Conservation (phyloP, 352 stramenopile genomes). For the Phytophthora macrochlamydospora region DNA sequence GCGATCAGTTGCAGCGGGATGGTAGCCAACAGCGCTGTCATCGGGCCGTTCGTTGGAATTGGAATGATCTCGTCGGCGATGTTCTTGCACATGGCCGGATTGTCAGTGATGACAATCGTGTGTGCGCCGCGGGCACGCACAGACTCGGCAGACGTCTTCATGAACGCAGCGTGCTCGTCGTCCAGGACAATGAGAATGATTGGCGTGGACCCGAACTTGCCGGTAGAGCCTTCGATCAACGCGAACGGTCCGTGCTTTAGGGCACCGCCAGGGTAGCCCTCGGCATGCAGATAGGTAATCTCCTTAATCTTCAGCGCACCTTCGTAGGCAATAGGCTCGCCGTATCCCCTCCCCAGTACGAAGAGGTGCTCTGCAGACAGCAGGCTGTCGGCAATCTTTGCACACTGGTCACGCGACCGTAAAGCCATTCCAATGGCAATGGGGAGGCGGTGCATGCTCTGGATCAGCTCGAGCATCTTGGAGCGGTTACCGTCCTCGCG, state of each 20-base stretch:
- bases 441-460: slow-evolving; percentile 95
- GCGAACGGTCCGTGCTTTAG: slow-evolving; percentile 99
- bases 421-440: slow-evolving; percentile 98
- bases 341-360: slow-evolving; percentile 94
- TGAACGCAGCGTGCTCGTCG: slow-evolving; percentile 96
- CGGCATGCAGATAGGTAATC: slow-evolving; percentile 98
- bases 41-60: slow-evolving; percentile 96
- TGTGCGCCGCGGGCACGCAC: slow-evolving; percentile 96
- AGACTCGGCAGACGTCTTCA: slow-evolving; percentile 95
- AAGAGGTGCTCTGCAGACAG: slow-evolving; percentile 94
- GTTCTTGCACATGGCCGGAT: slow-evolving; percentile 91
- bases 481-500: slow-evolving; percentile 75
- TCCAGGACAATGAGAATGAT: slow-evolving; percentile 98
- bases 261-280: slow-evolving; percentile 97
- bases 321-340: slow-evolving; percentile 95
- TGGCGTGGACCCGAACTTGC: slow-evolving; percentile 95
- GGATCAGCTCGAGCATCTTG: slow-evolving; percentile 92
- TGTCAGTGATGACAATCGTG: slow-evolving; percentile 99
- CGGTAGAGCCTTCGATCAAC: slow-evolving; percentile 95
- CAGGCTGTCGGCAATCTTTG: slow-evolving; percentile 88
- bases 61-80: slow-evolving; percentile 94
- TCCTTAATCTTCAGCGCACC: slow-evolving; percentile 99
- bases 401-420: slow-evolving; percentile 92
- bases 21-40: slow-evolving; percentile 96
- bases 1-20: slow-evolving; percentile 98